Evolutionary conservation across 345 rosid genomes (phyloP).

Genomic region (Ceriops zippeliana): DNA sequence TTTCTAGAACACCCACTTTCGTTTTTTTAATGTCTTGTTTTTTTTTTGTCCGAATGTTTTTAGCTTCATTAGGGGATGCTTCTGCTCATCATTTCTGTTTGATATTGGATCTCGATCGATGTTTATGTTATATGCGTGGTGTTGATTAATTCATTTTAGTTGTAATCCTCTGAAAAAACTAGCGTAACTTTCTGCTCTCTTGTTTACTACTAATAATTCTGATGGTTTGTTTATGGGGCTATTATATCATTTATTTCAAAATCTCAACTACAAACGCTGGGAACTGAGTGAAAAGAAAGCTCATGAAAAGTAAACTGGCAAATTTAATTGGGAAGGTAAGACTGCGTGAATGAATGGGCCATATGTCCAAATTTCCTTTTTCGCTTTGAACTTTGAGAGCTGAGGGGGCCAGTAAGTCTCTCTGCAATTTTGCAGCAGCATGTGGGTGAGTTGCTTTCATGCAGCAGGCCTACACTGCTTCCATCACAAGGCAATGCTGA

Average conservation of each 20-base stretch:
- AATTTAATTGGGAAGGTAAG: too few species aligned
- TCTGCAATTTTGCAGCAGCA: neutral
- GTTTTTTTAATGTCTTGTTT: neutral
- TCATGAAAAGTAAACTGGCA: too few species aligned
- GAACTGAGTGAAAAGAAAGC: too few species aligned
- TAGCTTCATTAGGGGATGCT: neutral
- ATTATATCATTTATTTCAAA: too few species aligned
- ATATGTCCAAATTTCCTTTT: neutral
- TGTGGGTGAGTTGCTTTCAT: neutral
- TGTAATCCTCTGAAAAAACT: too few species aligned
- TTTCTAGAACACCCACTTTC: neutral
- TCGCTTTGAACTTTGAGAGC: slow-evolving; percentile 21
- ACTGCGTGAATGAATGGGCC: too few species aligned
- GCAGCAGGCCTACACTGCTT: slow-evolving; percentile 7
- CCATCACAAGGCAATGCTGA: slow-evolving; percentile 18
- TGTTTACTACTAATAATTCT: too few species aligned
- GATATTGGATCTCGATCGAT: neutral
- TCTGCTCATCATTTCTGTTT: neutral
- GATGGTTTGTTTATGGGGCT: too few species aligned
- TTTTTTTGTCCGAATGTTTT: too few species aligned
- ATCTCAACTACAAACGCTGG: too few species aligned
- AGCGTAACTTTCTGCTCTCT: too few species aligned
- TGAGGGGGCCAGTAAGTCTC: neutral
- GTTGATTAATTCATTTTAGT: neutral
- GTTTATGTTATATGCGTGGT: neutral